Evolutionary conservation across 192 early-diverging fungal genomes (phyloP).

Genomic region (Coemansia sp.): DNA sequence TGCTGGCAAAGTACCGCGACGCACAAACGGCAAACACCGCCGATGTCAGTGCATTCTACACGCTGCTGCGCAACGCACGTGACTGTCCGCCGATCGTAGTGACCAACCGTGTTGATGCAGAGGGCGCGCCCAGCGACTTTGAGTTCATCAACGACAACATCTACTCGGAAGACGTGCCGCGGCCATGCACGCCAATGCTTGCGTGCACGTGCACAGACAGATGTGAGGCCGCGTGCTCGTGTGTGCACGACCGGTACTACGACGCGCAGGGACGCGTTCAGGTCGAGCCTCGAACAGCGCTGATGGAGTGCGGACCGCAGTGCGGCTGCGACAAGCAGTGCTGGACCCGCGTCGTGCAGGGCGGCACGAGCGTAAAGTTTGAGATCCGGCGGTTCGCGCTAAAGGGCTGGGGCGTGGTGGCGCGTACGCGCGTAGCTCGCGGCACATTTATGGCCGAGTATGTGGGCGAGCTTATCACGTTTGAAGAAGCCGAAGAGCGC

Average conservation of each 20-base stretch:
- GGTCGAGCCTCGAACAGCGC: background rate
- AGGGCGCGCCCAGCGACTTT: conserved; percentile 34
- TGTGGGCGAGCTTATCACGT: conserved; percentile 89
- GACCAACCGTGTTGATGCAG: conserved; percentile 41
- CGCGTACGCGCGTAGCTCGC: conserved; percentile 13
- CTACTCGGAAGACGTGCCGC: conserved; percentile 41
- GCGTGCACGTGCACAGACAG: conserved; percentile 34
- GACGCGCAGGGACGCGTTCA: conserved; percentile 32
- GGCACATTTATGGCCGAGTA: conserved; percentile 95
- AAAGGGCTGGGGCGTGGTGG: conserved; percentile 55
- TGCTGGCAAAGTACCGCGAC: conserved; percentile 18
- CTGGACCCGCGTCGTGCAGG: conserved; percentile 47
- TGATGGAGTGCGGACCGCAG: conserved; percentile 44
- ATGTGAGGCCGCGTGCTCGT: conserved; percentile 23
- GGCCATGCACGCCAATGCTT: conserved; percentile 39
- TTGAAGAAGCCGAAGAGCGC: conserved; percentile 74
- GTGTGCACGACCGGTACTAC: conserved; percentile 29
- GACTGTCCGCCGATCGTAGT: conserved; percentile 27
- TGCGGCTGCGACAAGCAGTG: conserved; percentile 43
- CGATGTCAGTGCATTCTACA: conserved; percentile 36
- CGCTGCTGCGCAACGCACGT: conserved; percentile 16
- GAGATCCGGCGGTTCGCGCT: conserved; percentile 40
- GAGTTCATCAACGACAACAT: conserved; percentile 42
- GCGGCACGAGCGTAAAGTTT: conserved; percentile 30
- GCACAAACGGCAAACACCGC: conserved; percentile 23